Evolutionary conservation across 2,329 filamentous ascomycete species (phyloP), one percentile per base, ranked within the genome.

Genomic region (Exophiala sp.): DNA sequence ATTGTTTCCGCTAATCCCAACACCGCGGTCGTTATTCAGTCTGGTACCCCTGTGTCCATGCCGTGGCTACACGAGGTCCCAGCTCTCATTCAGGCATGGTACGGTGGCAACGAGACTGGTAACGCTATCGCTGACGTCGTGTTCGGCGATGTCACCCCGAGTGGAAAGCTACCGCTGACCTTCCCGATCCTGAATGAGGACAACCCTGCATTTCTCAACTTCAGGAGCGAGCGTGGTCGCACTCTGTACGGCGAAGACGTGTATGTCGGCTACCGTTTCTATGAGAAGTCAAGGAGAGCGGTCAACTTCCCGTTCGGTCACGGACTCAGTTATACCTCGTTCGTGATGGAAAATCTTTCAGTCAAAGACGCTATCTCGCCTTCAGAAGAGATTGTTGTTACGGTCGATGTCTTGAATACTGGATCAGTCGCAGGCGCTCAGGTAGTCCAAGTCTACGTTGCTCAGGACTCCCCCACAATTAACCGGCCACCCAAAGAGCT

Each of bases 71-170:
- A 68, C 8, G 66, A 72, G 12, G 66, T 72, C 7, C 72, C 73
- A 6, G 80, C 83, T 2, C 74, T 91, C 2, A 66, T 91, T 1
- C 87, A 91, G 63, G 87, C 87, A 5, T 92, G 88, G 88, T 92
- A 90, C 64, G 87, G 88, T 56, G 89, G 89, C 10, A 88, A 92
- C 64, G 88, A 94, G 72, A 86, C 86, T 3, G 89, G 88, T 3
- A 89, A 91, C 65, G 85, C 83, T 10, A 85, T 94, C 55, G 87
- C 86, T 0, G 88, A 92, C 60, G 78, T 91, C 1, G 75, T 92
- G 0, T 87, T 88, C 59, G 88, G 88, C 42, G 80, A 85, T 57
- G 78, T 82, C 41, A 90, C 87, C 65, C 88, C 89, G 0, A 85
- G 81, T 35, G 88, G 83, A 9, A 90, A 89, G 68, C 77, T 91